These are phyloP conservation scores for Seiridium cupressi DNA, from an alignment of 2,329 filamentous ascomycete genomes.

Conservation along the genomic window DNA sequence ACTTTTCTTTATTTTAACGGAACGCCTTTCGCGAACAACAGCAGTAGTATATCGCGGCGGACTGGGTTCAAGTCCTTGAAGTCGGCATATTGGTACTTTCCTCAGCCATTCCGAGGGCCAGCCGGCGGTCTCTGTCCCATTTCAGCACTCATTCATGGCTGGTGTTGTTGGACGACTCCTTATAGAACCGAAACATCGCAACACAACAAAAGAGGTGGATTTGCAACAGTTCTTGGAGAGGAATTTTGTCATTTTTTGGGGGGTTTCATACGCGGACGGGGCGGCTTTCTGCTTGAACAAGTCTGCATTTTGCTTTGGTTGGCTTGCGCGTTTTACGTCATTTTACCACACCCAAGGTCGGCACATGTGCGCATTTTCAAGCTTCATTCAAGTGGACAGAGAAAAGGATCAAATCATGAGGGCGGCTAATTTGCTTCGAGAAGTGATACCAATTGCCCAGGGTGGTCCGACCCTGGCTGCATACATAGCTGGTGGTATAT, in stretches of 20 bases:
- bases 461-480: not conserved
- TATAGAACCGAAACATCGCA: not conserved
- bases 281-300: not conserved
- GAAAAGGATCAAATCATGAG: constrained; percentile 1
- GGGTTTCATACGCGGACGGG: not conserved
- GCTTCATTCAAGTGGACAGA: not conserved
- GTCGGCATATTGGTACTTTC: no score
- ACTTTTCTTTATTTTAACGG: not conserved
- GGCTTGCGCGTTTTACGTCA: not conserved
- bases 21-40: no score
- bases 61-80: no score
- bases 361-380: constrained; percentile 4
- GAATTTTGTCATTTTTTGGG: no score
- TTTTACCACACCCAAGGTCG: not conserved
- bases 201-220: not conserved
- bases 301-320: not conserved
- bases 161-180: not conserved
- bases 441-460: not conserved
- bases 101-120: no score
- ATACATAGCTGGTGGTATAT: constrained; percentile 3
- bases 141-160: not conserved
- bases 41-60: no score
- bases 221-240: not conserved
- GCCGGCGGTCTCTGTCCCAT: no score
- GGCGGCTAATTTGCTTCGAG: not conserved